Base-by-base conservation (phyloP, 805 yeast species). In the Brettanomyces nanus region DNA sequence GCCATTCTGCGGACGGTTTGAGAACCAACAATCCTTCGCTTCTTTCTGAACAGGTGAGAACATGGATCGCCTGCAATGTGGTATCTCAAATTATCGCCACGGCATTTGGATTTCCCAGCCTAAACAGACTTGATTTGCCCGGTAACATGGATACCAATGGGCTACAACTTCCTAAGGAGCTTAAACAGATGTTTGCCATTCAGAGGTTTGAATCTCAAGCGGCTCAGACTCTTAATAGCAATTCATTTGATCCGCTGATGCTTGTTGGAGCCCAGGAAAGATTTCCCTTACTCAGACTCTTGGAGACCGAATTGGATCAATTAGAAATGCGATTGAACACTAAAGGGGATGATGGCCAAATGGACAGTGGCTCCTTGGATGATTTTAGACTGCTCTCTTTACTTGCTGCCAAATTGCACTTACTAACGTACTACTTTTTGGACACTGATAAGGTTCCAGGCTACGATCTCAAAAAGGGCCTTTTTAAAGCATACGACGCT, bases 61-160 rank as follows among this genome's bases (percentile, higher is more conserved):
- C 98, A 0, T 90, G 98, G 98, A 75, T 85, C n/a, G 75, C 85
- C 9, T 86, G 96, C 53, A 92, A 92, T 54, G 73, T 85, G 18
- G 95, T 85, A 0, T 82, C 95, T 2, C 97, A 92, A 58, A 74
- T 81, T 2, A 79, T 92, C 43, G 95, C 95, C 3, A 77, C 95
- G 2, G 80, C 95, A 9, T 86, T 87, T 62, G 98, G 98, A 15
- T 89, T 83, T 53, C 98, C 97, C 0, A 86, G 95, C n/a, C 17
- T 34, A 6, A 15, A 19, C 14, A 9, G 28, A 9, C 30, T 21
- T 13, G 30, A 19, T 13, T 13, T 32, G 28, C 28, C 28, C 26
- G 28, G 35, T 7, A 32, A 28, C 15, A 32, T n/a, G 6, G 33
- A 22, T 7, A 15, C 10, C 19, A 15, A 7, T 11, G 10, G 11